Evolutionary conservation across 148 eudicot species (phyloP).

Genomic region (Pharnaceum exiguum): DNA sequence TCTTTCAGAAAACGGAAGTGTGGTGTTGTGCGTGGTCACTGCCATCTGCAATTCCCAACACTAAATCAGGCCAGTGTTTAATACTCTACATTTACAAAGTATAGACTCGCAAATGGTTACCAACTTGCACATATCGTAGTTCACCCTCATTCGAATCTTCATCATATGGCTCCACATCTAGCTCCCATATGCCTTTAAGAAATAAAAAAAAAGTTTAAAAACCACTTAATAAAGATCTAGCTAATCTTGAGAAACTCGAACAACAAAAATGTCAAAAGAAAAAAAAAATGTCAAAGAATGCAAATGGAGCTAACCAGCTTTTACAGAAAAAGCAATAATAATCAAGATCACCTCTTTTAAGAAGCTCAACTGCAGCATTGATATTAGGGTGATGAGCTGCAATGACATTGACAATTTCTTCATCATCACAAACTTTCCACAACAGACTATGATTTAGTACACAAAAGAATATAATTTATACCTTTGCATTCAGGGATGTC

Average conservation of each 20-base stretch:
- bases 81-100: background rate
- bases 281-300: too few relatives aligned
- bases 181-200: slow-evolving; percentile 68
- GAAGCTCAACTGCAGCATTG: slow-evolving; percentile 75
- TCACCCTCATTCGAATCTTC: slow-evolving; percentile 87
- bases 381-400: slow-evolving; percentile 98
- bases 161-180: slow-evolving; percentile 78
- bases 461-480: slow-evolving; percentile 16
- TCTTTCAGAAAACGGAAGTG: slow-evolving; percentile 79
- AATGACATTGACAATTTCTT: background rate
- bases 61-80: background rate
- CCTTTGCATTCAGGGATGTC: slow-evolving; percentile 96
- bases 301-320: background rate
- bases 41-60: slow-evolving; percentile 66
- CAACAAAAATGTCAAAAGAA: too few relatives aligned
- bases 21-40: slow-evolving; percentile 78
- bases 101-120: background rate
- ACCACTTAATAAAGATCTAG: background rate
- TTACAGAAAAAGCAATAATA: too few relatives aligned
- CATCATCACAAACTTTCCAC: too few relatives aligned
- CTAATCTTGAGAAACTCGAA: too few relatives aligned
- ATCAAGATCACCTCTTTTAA: slow-evolving; percentile 48
- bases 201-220: too few relatives aligned
- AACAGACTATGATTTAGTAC: too few relatives aligned
- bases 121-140: slow-evolving; percentile 89